Evolutionary conservation across 768 basidiomycete species (phyloP), one percentile per base, ranked within the genome.

Genomic region (Mycena albidolilacea): DNA sequence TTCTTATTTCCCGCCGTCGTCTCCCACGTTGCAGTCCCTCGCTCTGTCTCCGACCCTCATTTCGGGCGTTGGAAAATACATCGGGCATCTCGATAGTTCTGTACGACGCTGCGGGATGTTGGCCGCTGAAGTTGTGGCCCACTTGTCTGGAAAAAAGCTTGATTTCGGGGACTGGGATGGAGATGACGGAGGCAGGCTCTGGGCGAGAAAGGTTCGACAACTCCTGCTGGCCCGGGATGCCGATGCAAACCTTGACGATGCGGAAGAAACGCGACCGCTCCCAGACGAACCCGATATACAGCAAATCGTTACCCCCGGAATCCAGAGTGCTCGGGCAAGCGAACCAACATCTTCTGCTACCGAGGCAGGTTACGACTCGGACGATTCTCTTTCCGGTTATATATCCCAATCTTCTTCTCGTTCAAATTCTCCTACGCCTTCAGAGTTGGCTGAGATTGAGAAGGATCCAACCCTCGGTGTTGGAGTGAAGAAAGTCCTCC

Each of bases 61-160:
- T 73, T 83, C 85, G 23, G 90, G 90, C 14, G 86, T 98, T 58
- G 89, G 92, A 7, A 81, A 82, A 7, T 98, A 98, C 78, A 90
- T 99, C 57, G 87, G 87, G 0, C 95, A 97, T 81, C 82, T 91
- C 7, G 95, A 97, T 65, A 82, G 85, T 1, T 86, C 91, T 5
- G 88, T 98, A 21, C 92, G 97, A 5, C 88, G 92, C 35, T 94
- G 96, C 76, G 98, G 98, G 4, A 97, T 99, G 96, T 87, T 98
- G 43, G 91, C 90, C 0, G 97, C 95, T 0, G 97, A 99, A 82
- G 85, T 93, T 19, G 87, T 93, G 10, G 94, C 95, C 0, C 83
- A 85, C 7, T 84, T 85, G 37, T 85, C 86, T 15, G 88, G 90
- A 7, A 93, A 93, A 79, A 87, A 87, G 60, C 85, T 98, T 23